These are phyloP conservation scores for Volvox africanus DNA, from an alignment of 139 green algal genomes.

Conservation along the genomic window DNA sequence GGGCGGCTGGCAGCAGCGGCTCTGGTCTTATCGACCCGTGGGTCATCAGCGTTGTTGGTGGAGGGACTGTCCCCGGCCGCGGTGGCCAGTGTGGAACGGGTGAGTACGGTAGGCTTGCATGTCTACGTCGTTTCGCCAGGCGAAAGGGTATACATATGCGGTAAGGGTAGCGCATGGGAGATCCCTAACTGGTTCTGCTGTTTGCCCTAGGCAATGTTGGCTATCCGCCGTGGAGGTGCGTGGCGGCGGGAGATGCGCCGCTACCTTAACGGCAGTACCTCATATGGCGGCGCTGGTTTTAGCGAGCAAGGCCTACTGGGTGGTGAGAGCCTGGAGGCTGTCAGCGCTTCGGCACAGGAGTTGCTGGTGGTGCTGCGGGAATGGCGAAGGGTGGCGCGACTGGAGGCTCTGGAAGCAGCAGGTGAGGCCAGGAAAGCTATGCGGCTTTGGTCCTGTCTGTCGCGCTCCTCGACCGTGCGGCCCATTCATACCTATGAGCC, in stretches of 20 bases:
- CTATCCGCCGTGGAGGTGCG: not conserved
- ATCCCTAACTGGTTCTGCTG: too few relatives aligned
- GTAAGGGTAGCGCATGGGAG: too few relatives aligned
- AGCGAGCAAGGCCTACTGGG: not conserved
- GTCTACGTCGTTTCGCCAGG: too few relatives aligned
- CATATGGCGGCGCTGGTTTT: not conserved
- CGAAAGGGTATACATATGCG: too few relatives aligned
- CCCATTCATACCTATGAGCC: too few relatives aligned
- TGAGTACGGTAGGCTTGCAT: not conserved
- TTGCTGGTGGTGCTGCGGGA: constrained; percentile 1
- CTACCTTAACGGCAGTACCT: constrained; percentile 33
- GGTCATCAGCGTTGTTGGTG: not conserved
- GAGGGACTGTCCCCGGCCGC: not conserved
- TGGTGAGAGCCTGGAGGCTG: not conserved
- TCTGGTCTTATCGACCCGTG: constrained; percentile 4
- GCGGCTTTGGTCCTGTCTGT: too few relatives aligned
- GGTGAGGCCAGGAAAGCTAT: not conserved
- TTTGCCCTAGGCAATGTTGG: not conserved
- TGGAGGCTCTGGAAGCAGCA: constrained; percentile 14
- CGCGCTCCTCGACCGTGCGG: too few relatives aligned
- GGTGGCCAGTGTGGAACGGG: not conserved
- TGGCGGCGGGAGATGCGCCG: constrained; percentile 31
- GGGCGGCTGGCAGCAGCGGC: constrained; percentile 9
- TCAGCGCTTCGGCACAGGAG: constrained; percentile 2
- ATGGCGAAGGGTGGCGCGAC: not conserved